phyloP scores from a whole-genome alignment of 148 eudicot species.

The Rhododendron molle region DNA sequence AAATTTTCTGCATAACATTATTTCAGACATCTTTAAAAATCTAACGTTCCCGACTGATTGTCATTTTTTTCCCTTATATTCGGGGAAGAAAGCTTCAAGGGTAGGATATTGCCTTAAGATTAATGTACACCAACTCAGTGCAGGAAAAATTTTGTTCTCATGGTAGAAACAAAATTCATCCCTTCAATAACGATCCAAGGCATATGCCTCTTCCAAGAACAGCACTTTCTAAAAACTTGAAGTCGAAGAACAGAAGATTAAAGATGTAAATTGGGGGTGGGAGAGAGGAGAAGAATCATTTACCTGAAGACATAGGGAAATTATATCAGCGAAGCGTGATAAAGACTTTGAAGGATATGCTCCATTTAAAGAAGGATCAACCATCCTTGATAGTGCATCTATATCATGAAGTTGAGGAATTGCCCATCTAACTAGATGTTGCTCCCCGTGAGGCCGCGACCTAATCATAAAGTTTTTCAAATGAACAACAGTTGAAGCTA shows the following conservation, averaged over 20 bases:
- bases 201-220: neutral
- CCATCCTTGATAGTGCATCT: constrained; percentile 86
- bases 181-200: neutral
- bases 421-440: constrained; percentile 87
- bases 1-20: neutral
- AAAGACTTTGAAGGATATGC: constrained; percentile 76
- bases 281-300: constrained; percentile 1
- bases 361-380: constrained; percentile 68
- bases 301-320: constrained; percentile 91
- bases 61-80: neutral
- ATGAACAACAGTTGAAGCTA: neutral
- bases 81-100: neutral
- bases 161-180: neutral
- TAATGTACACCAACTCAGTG: neutral
- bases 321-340: constrained; percentile 91
- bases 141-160: neutral
- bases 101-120: neutral
- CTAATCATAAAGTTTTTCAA: constrained; percentile 23
- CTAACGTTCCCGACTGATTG: neutral
- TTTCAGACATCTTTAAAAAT: neutral
- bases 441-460: constrained; percentile 73
- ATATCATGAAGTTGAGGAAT: constrained; percentile 82
- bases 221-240: neutral
- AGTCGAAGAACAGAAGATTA: neutral
- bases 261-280: neutral